phyloP scores from a whole-genome alignment of 2,329 filamentous ascomycete genomes.

The Fusarium nygamai region DNA sequence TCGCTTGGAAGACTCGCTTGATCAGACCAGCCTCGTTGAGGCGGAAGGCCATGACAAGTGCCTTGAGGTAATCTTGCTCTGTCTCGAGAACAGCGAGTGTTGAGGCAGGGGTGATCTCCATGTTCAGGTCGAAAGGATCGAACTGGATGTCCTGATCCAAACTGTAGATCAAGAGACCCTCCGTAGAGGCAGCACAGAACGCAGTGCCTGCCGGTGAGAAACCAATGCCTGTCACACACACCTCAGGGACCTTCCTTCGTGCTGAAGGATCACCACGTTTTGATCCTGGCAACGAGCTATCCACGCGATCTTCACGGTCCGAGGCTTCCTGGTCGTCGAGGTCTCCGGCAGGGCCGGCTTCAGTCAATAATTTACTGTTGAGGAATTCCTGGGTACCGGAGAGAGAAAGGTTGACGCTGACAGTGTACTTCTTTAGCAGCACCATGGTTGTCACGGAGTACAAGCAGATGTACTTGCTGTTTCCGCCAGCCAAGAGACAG shows the following conservation, averaged over 20 bases:
- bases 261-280: constrained; percentile 86
- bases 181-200: constrained; percentile 95
- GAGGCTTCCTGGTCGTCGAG: constrained; percentile 90
- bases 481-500: constrained; percentile 89
- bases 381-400: constrained; percentile 97
- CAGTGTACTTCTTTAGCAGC: constrained; percentile 92
- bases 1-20: constrained; percentile 84
- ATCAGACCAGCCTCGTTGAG: constrained; percentile 87
- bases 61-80: constrained; percentile 86
- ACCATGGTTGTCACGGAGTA: constrained; percentile 96
- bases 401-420: constrained; percentile 93
- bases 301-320: constrained; percentile 85
- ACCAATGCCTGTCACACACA: constrained; percentile 83
- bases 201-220: constrained; percentile 90
- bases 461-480: constrained; percentile 98
- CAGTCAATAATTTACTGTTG: constrained; percentile 90
- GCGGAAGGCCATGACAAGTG: constrained; percentile 95
- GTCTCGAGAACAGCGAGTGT: constrained; percentile 74
- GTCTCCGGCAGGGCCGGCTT: constrained; percentile 85
- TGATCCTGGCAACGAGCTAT: constrained; percentile 82
- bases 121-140: constrained; percentile 95
- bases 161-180: constrained; percentile 93
- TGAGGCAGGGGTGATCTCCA: constrained; percentile 89
- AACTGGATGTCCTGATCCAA: constrained; percentile 86
- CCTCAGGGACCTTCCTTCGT: constrained; percentile 79